These are phyloP conservation scores for Amphirosellinia nigrospora DNA, from an alignment of 495 filamentous ascomycete genomes.

Conservation along the genomic window DNA sequence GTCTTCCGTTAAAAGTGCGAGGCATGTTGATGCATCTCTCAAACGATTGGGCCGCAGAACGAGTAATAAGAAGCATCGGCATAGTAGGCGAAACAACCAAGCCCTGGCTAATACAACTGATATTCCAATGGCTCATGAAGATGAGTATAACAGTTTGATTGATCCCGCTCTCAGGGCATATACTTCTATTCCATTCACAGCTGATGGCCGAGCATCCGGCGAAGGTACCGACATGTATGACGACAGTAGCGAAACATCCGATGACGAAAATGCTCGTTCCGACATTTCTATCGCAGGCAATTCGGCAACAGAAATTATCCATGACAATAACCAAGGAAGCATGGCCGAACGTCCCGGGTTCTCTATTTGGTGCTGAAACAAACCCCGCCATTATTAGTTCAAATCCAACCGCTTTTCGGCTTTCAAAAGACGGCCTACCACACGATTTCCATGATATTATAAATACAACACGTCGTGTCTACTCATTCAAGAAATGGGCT, in stretches of 20 bases:
- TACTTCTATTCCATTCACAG: constrained; percentile 19
- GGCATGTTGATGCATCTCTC: constrained; percentile 23
- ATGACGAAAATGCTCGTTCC: constrained; percentile 4
- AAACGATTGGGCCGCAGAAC: constrained; percentile 20
- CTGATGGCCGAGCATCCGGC: constrained; percentile 26
- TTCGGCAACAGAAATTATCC: constrained; percentile 24
- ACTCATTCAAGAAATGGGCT: constrained; percentile 38
- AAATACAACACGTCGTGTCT: constrained; percentile 24
- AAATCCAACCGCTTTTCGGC: constrained; percentile 40
- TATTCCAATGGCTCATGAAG: neutral
- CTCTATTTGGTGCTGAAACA: constrained; percentile 37
- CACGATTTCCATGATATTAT: constrained; percentile 43
- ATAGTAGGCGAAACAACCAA: constrained; percentile 2
- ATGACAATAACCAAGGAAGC: constrained; percentile 20
- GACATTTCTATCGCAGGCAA: neutral
- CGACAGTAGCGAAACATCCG: constrained; percentile 14
- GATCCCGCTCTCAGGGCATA: neutral
- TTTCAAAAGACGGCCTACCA: constrained; percentile 43
- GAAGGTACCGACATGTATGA: constrained; percentile 26
- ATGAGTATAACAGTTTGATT: constrained; percentile 5
- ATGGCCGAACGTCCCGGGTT: constrained; percentile 32
- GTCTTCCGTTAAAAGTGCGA: constrained; percentile 30
- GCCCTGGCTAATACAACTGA: neutral
- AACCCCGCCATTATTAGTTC: constrained; percentile 42
- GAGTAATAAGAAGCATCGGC: neutral